Percentiles rank a stretch among this genome's conserved stretches.
phyloP scores from a whole-genome alignment of 768 basidiomycete species.

The Paxillus rubicundulus region DNA sequence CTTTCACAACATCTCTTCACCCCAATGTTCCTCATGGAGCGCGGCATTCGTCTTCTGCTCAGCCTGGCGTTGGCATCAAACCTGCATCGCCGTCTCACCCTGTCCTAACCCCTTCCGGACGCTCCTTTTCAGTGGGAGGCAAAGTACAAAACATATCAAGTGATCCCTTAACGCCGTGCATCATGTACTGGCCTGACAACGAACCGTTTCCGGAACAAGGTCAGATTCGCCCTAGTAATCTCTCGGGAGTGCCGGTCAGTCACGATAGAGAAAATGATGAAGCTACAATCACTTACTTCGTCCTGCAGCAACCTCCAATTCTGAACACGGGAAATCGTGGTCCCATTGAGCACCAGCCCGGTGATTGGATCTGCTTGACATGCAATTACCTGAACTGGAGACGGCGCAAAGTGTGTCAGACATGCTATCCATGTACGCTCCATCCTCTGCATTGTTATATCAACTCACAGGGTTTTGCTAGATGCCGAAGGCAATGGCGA shows the following conservation, averaged over 20 bases:
- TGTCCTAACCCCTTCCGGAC: constrained; percentile 80
- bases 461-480: constrained; percentile 27
- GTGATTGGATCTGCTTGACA: constrained; percentile 80
- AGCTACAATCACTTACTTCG: constrained; percentile 2
- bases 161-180: constrained; percentile 69
- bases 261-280: not conserved
- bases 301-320: constrained; percentile 71
- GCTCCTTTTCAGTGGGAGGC: constrained; percentile 72
- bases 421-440: constrained; percentile 75
- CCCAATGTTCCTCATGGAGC: constrained; percentile 15
- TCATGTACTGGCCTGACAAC: constrained; percentile 92
- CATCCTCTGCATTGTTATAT: constrained; percentile 9
- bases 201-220: constrained; percentile 79
- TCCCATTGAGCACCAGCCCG: constrained; percentile 82
- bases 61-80: constrained; percentile 27
- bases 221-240: constrained; percentile 64
- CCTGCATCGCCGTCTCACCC: constrained; percentile 52
- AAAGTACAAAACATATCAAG: constrained; percentile 75
- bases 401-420: constrained; percentile 85
- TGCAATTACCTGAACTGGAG: constrained; percentile 90
- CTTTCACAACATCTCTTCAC: constrained; percentile 35
- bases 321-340: constrained; percentile 87
- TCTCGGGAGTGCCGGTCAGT: constrained; percentile 55
- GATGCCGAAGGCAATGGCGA: constrained; percentile 89
- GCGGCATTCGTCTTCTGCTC: constrained; percentile 29